A percentile compares a stretch with the other conserved stretches of the same genome.
Conservation (phyloP, 2,329 filamentous ascomycete genomes). For the Gnomoniopsis smithogilvyi region DNA sequence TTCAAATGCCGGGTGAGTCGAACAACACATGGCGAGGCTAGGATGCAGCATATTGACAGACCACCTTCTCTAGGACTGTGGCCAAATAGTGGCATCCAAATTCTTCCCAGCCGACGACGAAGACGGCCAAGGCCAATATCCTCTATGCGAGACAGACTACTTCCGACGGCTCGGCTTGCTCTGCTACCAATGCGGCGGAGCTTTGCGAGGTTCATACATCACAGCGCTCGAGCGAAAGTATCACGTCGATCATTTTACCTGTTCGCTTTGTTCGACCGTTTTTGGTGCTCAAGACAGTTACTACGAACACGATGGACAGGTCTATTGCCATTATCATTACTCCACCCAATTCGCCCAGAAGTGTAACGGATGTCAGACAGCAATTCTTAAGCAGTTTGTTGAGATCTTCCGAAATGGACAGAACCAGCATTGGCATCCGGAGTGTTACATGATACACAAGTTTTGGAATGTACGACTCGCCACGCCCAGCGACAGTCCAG, state of each 20-base stretch:
- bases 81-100: constrained; percentile 94
- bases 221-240: constrained; percentile 97
- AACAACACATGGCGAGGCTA: neutral
- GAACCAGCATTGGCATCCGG: constrained; percentile 98
- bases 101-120: constrained; percentile 97
- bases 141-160: constrained; percentile 96
- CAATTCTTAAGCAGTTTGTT: constrained; percentile 97
- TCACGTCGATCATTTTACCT: constrained; percentile 98
- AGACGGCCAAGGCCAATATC: constrained; percentile 81
- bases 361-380: constrained; percentile 94
- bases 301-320: constrained; percentile 94
- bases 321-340: constrained; percentile 99
- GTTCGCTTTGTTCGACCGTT: constrained; percentile 93
- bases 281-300: constrained; percentile 98
- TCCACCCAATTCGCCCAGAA: constrained; percentile 95
- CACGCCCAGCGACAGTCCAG: constrained; percentile 51
- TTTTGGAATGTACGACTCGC: constrained; percentile 97
- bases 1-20: constrained; percentile 88
- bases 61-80: constrained; percentile 70
- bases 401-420: constrained; percentile 97
- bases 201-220: constrained; percentile 94
- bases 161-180: constrained; percentile 88
- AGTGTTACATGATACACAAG: constrained; percentile 99
- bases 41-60: constrained; percentile 18
- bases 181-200: constrained; percentile 88